phyloP scores from a whole-genome alignment of 2,329 filamentous ascomycete species.

The Onygenales sp. region DNA sequence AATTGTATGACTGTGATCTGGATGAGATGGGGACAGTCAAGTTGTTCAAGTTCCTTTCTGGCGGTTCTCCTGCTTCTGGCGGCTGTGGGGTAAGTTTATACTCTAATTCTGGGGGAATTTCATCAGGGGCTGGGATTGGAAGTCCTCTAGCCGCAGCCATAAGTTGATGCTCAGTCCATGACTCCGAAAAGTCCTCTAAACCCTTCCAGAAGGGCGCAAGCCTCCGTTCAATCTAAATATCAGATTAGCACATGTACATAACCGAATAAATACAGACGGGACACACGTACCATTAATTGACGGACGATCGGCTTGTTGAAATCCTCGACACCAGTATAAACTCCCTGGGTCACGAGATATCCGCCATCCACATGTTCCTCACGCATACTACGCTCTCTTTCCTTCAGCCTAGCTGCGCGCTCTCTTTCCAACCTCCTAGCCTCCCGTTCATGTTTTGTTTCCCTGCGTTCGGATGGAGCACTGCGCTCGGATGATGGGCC shows the following conservation, averaged over 20 bases:
- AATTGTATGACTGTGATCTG: slow-evolving; percentile 68
- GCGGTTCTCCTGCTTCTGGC: slow-evolving; percentile 38
- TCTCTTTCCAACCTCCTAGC: slow-evolving; percentile 78
- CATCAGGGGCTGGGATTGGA: slow-evolving; percentile 73
- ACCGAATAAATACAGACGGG: background rate
- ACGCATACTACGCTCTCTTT: slow-evolving; percentile 79
- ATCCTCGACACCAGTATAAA: slow-evolving; percentile 86
- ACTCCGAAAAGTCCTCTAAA: slow-evolving; percentile 75
- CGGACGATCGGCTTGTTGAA: slow-evolving; percentile 83
- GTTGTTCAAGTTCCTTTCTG: slow-evolving; percentile 56
- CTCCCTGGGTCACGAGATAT: slow-evolving; percentile 85
- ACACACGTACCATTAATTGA: slow-evolving; percentile 66
- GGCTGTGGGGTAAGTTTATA: slow-evolving; percentile 41
- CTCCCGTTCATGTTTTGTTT: slow-evolving; percentile 87
- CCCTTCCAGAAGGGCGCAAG: slow-evolving; percentile 94
- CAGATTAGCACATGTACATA: slow-evolving; percentile 10
- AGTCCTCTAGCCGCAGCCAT: slow-evolving; percentile 79
- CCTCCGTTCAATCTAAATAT: slow-evolving; percentile 73
- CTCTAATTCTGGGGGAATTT: slow-evolving; percentile 62
- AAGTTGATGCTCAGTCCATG: slow-evolving; percentile 93
- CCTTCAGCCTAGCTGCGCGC: slow-evolving; percentile 62
- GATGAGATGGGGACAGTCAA: slow-evolving; percentile 71
- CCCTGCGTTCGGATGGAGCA: slow-evolving; percentile 54
- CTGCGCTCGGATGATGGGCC: slow-evolving; percentile 40
- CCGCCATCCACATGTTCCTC: slow-evolving; percentile 94